Evolutionary conservation across 176 grass and related monocot genomes (phyloP), one percentile per base, ranked within the genome.

Genomic region (Zoysia japonica): DNA sequence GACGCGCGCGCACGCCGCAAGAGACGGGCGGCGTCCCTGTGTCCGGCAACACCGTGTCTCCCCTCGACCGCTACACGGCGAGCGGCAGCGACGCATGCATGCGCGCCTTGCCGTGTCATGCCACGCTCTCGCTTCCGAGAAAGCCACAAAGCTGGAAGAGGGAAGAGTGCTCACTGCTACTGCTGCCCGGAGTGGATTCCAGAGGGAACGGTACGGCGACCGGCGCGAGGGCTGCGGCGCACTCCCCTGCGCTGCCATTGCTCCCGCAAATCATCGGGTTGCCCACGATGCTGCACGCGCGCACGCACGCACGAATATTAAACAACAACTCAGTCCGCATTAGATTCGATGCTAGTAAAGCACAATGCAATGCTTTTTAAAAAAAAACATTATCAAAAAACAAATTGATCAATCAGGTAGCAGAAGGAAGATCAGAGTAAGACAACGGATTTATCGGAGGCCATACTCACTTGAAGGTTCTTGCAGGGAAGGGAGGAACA

Each of bases 241-340:
- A 98, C 53, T 89, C 87, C 9, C 79, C 83, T 10, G 68, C 82
- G 48, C 28, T 70, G 6, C 75, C 77, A 47, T 67, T 78, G 78
- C 55, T 83, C 44, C 92, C 92, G 85, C 95, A 98, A 47, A 94
- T 98, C 66, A 98, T 67, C 65, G 95, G 87, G 55, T 98, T 98
- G 40, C 95, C 95, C 77, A 94, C 85, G 66, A 94, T 76, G 78
- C 95, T 98, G 95, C 72, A 80, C n/a, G 65, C 54, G 28, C 61
- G 57, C 74, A 84, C 11, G 47, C 2, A 28, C 28, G 28, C 28
- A 68, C 20, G 5, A 7, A 12, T 1, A 78, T 48, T 43, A 70
- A 75, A 68, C 16, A 46, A 0, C 11, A 5, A 10, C 28, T 28
- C 28, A 28, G 28, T 17, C 12, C 19, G 50, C 42, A 67, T 89